A percentile compares a stretch with the other conserved stretches of the same genome.
These are phyloP conservation scores for Tardiomyces blankii DNA, from an alignment of 1,139 yeast species.

Conservation along the genomic window DNA sequence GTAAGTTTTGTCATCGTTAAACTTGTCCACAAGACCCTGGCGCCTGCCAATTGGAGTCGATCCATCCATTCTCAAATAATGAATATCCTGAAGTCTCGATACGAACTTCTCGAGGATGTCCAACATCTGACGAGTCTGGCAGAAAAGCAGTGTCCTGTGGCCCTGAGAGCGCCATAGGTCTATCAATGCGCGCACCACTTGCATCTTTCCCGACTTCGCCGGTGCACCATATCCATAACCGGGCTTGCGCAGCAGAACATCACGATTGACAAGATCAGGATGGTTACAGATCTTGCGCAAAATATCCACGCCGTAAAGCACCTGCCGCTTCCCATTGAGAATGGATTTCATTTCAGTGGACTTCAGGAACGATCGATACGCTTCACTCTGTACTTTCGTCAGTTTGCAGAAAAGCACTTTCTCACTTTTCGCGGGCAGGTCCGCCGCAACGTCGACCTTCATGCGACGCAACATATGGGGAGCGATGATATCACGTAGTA, in stretches of 20 bases:
- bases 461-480: constrained; percentile 82
- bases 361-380: constrained; percentile 61
- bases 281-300: constrained; percentile 90
- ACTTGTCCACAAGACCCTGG: constrained; percentile 69
- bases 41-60: constrained; percentile 69
- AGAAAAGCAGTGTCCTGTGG: constrained; percentile 70
- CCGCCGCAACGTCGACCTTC: constrained; percentile 94
- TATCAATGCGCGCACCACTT: constrained; percentile 67
- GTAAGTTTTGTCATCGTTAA: constrained; percentile 50
- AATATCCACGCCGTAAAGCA: constrained; percentile 81
- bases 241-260: constrained; percentile 31
- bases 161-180: constrained; percentile 68
- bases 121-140: constrained; percentile 92
- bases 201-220: constrained; percentile 76
- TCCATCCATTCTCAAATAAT: constrained; percentile 87
- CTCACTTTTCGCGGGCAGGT: constrained; percentile 85
- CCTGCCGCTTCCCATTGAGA: constrained; percentile 65
- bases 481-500: constrained; percentile 73
- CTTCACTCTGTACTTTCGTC: constrained; percentile 61
- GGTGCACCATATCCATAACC: constrained; percentile 54
- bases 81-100: constrained; percentile 31
- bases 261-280: constrained; percentile 72
- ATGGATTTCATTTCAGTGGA: constrained; percentile 71
- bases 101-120: constrained; percentile 65
- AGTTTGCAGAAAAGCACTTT: constrained; percentile 86